Evolutionary conservation across 805 yeast species (phyloP).

Genomic region (Wickerhamiella alocasiicola): DNA sequence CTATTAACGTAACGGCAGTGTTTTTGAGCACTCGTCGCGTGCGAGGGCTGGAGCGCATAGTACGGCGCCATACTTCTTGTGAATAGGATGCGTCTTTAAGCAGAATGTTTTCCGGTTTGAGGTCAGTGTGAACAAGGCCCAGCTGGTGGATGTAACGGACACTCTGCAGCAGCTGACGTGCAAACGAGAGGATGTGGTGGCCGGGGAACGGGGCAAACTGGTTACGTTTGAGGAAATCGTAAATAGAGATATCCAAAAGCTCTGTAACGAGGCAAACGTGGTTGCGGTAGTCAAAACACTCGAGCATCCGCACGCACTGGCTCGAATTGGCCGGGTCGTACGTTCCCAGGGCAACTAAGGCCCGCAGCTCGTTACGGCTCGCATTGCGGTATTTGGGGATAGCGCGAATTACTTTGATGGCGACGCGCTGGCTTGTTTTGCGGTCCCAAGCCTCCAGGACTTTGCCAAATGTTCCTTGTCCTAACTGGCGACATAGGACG

Average conservation of each 20-base stretch:
- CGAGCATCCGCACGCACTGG: constrained; percentile 75
- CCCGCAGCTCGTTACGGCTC: constrained; percentile 79
- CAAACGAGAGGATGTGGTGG: constrained; percentile 77
- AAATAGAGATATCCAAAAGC: constrained; percentile 67
- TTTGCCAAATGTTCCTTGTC: constrained; percentile 90
- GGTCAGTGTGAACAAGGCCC: constrained; percentile 85
- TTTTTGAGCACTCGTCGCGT: constrained; percentile 43
- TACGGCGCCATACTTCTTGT: constrained; percentile 11
- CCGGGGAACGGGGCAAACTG: constrained; percentile 87
- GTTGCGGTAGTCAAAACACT: constrained; percentile 82
- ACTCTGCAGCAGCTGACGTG: constrained; percentile 71
- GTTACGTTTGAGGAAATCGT: constrained; percentile 79
- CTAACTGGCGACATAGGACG: constrained; percentile 52
- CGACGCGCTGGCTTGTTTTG: constrained; percentile 48
- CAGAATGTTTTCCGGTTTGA: constrained; percentile 90
- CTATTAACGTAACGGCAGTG: constrained; percentile 80
- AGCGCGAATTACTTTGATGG: constrained; percentile 84
- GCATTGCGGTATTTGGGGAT: constrained; percentile 94
- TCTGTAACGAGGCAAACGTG: constrained; percentile 94
- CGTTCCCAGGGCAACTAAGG: constrained; percentile 57
- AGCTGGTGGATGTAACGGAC: constrained; percentile 84
- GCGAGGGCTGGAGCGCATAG: constrained; percentile 11
- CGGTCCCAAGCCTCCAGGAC: constrained; percentile 75
- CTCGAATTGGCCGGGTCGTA: constrained; percentile 56
- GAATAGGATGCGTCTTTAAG: constrained; percentile 26